Evolutionary conservation across 495 filamentous ascomycete genomes (phyloP), one percentile per base, ranked within the genome.

Genomic region (Aspergillus nanangensis): DNA sequence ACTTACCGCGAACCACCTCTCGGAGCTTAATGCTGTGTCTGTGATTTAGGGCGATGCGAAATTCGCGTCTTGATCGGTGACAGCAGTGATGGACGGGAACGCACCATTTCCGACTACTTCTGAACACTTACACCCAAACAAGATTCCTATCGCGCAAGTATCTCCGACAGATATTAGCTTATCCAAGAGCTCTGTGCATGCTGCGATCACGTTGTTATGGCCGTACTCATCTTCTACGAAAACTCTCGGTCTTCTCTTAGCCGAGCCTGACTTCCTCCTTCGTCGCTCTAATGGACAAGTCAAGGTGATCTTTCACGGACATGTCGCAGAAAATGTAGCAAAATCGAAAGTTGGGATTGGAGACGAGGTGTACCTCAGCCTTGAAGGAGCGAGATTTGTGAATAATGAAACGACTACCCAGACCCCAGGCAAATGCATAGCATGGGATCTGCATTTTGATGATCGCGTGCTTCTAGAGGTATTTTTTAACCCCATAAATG

Each of bases 261-360:
- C 86, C 9, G 93, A 96, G 45, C 82, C 85, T 19, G 91, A 98
- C 56, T 87, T 93, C 55, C 84, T 88, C 32, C 78, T 95, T 25
- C 88, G 93, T 15, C 76, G 77, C 18, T 71, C 69, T 23, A 84
- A 79, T 48, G 93, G 93, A 14, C 90, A 95, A 65, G 83, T 95
- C n/a, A 80, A 88, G 10, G 74, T 90, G 25, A 73, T 83, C 36
- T 90, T 98, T 53, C 72, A 72, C n/a, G 89, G 87, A 0, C 60
- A 75, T 11, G 78, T 79, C 49, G 93, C 88, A 15, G 79, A 82
- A 55, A 76, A 72, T n/a, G 75, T 93, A 15, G 80, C 81, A 8
- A 74, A 74, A 35, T 73, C 70, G 14, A 77, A 78, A 15, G 57
- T 95, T 38, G 82, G 83, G 14, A 93, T 86, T 50, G 83, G 88